Evolutionary conservation across 768 basidiomycete species (phyloP), one percentile per base, ranked within the genome.

Genomic region (Guyanaporus albipodus): DNA sequence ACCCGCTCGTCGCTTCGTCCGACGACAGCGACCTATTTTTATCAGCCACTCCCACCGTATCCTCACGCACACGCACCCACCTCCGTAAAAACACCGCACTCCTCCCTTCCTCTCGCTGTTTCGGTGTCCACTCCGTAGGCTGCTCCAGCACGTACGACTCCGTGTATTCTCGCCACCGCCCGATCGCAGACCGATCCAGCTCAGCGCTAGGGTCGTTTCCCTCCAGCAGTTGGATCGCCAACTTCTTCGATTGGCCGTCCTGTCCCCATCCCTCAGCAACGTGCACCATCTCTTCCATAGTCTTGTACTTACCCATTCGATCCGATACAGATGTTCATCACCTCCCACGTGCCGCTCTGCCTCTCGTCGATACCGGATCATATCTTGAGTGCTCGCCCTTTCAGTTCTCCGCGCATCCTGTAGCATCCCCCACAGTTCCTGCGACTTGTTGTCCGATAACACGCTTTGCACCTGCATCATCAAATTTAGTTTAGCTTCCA

Each of bases 361-460:
- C 65, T 84, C 84, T 53, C 87, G 74, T 41, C 88, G 80, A 70
- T 91, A 91, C 50, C 82, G 77, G 50, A 90, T 79, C 47, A 84
- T 72, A 55, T 87, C 85, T 48, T 82, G 80, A 44, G 76, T 75
- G 23, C 77, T 78, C 40, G 81, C 66, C 39, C 59, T 68, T 33
- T 77, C 80, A 6, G 70, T 68, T 43, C 56, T 68, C 51, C 88
- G 82, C 40, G 80, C 79, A 44, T 74, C 74, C 59, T 86, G 82
- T 33, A 95, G 71, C 42, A 93, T 67, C 23, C 77, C 73, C 80
- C 87, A 85, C 26, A 96, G 69, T 58, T 95, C 93, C 62, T 89
- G 90, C 47, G 87, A 89, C 63, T 86, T 89, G 70, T 78, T 74
- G 63, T 98, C 95, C 26, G 80, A 79, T 38, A 90, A 66, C 41